phyloP scores from a whole-genome alignment of 192 early-diverging fungal species.

The Umbelopsis sp. region DNA sequence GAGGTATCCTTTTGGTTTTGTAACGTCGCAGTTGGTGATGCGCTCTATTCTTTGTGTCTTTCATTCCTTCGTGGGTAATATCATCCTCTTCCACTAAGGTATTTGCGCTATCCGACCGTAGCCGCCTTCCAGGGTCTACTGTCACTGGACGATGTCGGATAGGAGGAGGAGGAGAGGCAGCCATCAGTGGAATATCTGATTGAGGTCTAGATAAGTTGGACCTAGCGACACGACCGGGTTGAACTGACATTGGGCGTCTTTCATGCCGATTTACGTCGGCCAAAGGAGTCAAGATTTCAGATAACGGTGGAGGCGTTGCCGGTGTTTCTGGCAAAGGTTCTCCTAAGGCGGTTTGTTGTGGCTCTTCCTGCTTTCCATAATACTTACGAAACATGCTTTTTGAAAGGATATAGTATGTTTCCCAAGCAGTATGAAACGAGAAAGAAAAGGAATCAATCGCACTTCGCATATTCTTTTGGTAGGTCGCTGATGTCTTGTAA shows the following conservation, averaged over 20 bases:
- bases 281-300: background rate
- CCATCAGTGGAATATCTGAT: background rate
- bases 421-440: background rate
- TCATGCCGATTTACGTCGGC: background rate
- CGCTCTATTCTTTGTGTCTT: conserved; percentile 1
- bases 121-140: background rate
- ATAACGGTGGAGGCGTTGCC: background rate
- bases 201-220: background rate
- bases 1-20: conserved; percentile 23
- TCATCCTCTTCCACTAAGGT: background rate
- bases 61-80: background rate
- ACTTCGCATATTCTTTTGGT: background rate
- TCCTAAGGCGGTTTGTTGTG: background rate
- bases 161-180: background rate
- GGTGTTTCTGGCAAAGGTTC: conserved; percentile 9
- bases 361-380: background rate
- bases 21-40: conserved; percentile 8
- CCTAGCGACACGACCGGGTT: background rate
- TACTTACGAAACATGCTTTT: background rate
- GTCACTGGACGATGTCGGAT: conserved; percentile 11
- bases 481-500: background rate
- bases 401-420: background rate
- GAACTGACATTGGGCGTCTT: conserved; percentile 6
- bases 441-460: background rate
- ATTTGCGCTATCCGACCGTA: background rate